phyloP scores from a whole-genome alignment of 306 rosid species.

The Trifolium pratense region DNA sequence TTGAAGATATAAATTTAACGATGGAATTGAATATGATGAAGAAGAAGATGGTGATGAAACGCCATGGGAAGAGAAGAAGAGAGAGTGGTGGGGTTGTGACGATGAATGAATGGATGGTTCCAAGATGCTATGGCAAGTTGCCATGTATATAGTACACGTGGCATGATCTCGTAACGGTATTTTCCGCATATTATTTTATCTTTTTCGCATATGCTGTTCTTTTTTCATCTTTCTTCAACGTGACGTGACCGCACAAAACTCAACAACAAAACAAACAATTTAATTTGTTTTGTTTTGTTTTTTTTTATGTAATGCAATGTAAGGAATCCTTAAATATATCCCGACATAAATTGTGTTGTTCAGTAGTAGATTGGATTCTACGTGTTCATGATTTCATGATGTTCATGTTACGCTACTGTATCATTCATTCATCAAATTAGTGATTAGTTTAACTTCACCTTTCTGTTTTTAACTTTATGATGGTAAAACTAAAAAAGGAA shows the following conservation, averaged over 20 bases:
- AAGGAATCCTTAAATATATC: not conserved
- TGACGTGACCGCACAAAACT: not conserved
- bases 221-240: not conserved
- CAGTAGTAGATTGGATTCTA: not conserved
- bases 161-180: constrained; percentile 61
- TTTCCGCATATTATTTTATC: constrained; percentile 73
- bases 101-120: constrained; percentile 37
- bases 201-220: constrained; percentile 62
- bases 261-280: constrained; percentile 7
- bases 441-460: too few species aligned
- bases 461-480: not conserved
- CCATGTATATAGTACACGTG: constrained; percentile 87
- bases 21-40: constrained; percentile 31
- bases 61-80: constrained; percentile 43
- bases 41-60: constrained; percentile 48
- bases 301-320: too few species aligned
- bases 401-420: not conserved
- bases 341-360: not conserved
- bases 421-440: too few species aligned
- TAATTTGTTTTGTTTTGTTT: not conserved
- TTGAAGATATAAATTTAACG: not conserved
- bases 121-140: constrained; percentile 76
- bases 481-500: too few species aligned
- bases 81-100: constrained; percentile 21
- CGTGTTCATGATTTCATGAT: not conserved